Evolutionary conservation across 768 basidiomycete genomes (phyloP).

Genomic region (Gelatoporia subvermispora): DNA sequence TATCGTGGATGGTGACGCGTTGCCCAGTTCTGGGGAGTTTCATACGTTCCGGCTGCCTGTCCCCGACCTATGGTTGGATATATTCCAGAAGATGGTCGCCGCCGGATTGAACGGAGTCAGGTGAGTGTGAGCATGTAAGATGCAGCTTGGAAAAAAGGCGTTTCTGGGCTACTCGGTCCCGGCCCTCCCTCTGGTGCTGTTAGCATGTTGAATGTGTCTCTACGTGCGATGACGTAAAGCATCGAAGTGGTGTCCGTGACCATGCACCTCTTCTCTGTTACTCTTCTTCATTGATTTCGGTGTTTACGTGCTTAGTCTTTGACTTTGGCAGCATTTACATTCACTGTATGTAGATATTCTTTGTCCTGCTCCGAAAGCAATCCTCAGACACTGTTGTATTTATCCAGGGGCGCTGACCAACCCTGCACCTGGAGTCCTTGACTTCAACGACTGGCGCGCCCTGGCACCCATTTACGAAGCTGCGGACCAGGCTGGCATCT

Average conservation of each 20-base stretch:
- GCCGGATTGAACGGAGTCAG: slow-evolving; percentile 76
- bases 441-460: slow-evolving; percentile 67
- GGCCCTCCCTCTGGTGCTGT: too few species aligned
- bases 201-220: too few species aligned
- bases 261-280: too few species aligned
- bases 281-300: too few species aligned
- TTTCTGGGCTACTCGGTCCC: too few species aligned
- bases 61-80: slow-evolving; percentile 75
- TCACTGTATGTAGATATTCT: slow-evolving; percentile 46
- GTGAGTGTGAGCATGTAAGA: slow-evolving; percentile 4
- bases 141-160: too few species aligned
- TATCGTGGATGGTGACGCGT: neutral
- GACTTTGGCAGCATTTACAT: slow-evolving; percentile 47
- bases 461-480: slow-evolving; percentile 70
- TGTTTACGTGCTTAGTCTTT: neutral
- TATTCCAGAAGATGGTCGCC: slow-evolving; percentile 77
- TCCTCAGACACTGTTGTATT: too few species aligned
- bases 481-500: slow-evolving; percentile 68
- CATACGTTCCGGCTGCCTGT: slow-evolving; percentile 81
- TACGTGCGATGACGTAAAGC: too few species aligned
- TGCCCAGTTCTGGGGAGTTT: slow-evolving; percentile 72
- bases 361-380: too few species aligned
- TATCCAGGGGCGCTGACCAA: slow-evolving; percentile 60
- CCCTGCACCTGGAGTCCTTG: slow-evolving; percentile 67
- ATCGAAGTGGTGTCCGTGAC: too few species aligned